These are phyloP conservation scores for Cerrena zonata DNA, from an alignment of 1,284 basidiomycete species.

Conservation along the genomic window DNA sequence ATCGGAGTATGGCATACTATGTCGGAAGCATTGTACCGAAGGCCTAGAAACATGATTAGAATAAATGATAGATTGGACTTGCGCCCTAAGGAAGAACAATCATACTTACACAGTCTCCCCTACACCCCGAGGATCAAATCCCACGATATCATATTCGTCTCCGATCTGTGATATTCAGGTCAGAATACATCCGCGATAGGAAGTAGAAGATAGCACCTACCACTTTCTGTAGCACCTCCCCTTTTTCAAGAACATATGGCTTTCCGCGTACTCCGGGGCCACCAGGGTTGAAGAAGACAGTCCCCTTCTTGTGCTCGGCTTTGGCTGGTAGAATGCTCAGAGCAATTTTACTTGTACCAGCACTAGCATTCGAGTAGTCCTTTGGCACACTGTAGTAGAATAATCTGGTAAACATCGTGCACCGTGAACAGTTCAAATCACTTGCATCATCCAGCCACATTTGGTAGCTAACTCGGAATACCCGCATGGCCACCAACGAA, in stretches of 20 bases:
- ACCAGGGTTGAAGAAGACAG: conserved; percentile 22
- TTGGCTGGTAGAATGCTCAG: conserved; percentile 20
- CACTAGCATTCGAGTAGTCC: conserved; percentile 20
- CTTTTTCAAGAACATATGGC: conserved; percentile 10
- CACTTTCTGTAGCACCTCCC: conserved; percentile 12
- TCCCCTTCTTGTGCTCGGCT: conserved; percentile 16
- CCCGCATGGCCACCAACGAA: no score
- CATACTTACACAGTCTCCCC: conserved; percentile 17
- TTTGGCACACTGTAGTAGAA: conserved; percentile 17
- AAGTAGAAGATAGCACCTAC: conserved; percentile 9
- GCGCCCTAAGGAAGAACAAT: background rate
- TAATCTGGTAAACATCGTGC: background rate
- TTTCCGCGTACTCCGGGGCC: conserved; percentile 20
- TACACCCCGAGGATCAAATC: conserved; percentile 40
- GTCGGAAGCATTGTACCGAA: background rate
- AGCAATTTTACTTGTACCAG: conserved; percentile 20
- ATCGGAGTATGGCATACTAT: background rate
- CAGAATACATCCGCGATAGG: background rate
- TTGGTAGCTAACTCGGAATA: no score
- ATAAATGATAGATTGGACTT: background rate
- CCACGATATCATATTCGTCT: conserved; percentile 34
- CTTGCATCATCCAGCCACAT: no score
- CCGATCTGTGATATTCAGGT: conserved; percentile 18
- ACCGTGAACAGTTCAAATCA: no score
- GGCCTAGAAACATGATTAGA: background rate